Conservation (phyloP, 192 early-diverging fungal species). For the Pilaira anomala region DNA sequence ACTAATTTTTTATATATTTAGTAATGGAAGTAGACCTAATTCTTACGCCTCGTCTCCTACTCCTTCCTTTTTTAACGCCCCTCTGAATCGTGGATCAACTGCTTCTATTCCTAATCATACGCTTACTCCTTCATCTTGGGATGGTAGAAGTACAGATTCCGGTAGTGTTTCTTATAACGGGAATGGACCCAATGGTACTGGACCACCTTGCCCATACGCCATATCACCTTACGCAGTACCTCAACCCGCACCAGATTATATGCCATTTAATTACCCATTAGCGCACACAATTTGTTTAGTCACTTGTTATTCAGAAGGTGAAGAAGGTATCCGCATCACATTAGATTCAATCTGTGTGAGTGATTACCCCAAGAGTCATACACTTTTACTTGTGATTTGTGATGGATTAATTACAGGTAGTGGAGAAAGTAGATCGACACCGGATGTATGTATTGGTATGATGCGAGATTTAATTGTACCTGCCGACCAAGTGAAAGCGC, state of each 20-base stretch:
- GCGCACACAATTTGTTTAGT: constrained; percentile 71
- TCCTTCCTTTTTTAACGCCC: neutral
- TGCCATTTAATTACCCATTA: constrained; percentile 54
- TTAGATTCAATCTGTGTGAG: constrained; percentile 79
- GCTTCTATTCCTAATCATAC: constrained; percentile 6
- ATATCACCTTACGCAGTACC: constrained; percentile 34
- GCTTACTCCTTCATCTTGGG: constrained; percentile 1
- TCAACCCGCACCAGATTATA: constrained; percentile 40
- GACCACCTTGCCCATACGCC: constrained; percentile 27
- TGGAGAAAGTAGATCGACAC: constrained; percentile 71
- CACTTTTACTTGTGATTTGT: constrained; percentile 81
- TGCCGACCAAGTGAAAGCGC: constrained; percentile 50
- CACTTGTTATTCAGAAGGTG: constrained; percentile 89
- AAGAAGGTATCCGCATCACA: constrained; percentile 74
- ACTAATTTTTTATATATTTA: neutral
- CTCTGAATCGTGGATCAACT: constrained; percentile 17
- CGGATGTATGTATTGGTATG: constrained; percentile 65
- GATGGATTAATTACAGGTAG: constrained; percentile 88
- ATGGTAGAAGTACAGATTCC: neutral
- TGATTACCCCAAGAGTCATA: constrained; percentile 81
- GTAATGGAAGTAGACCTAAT: constrained; percentile 3
- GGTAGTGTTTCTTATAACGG: constrained; percentile 40
- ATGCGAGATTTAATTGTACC: constrained; percentile 54
- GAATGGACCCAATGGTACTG: neutral
- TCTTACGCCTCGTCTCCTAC: neutral